Base-by-base conservation (phyloP, 495 filamentous ascomycete species). In the Penicillium samsonianum region DNA sequence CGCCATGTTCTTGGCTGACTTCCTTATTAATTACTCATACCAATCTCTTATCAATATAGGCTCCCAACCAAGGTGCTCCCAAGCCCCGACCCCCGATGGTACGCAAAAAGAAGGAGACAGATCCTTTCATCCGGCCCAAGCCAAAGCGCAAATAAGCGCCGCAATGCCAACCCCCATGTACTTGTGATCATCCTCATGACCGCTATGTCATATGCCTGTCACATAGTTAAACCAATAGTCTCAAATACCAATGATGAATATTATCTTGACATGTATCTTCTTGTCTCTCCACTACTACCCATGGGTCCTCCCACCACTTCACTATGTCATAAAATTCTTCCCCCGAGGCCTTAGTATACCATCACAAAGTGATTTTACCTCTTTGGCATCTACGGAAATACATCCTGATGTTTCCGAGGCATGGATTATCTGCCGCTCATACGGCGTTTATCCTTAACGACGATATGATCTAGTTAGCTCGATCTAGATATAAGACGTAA, bases 111-210 rank as follows among this genome's bases (percentile, higher is more conserved):
- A 81, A 80, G 56, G 71, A 79, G 37, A 73, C 53, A 10, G 78
- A 82, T 61, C 78, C 79, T 1, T 83, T 83, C 45, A 82, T 83
- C 46, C 67, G 76, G 20, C 79, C 80, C 6, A 83, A 80, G 57
- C 70, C 67, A 49, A 73, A 70, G 65, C 69, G 55, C 53, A 60
- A 63, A 38, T 66, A 56, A 46, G 38, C 45, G 47, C 58, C 40
- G 40, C 45, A 20, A 20, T 5, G 25, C 16, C n/a, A 17, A 45
- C 26, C 3, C 10, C 26, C 5, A 41, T 26, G 35, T 38, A 38
- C n/a, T 17, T 38, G 35, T 38, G 35, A 38, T 2, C 35, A 38
- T 38, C 35, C 35, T 1, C 35, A 38, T 38, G 35, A 38, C 35
- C n/a, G 35, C 5, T 16, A 17, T 38, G 16, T 38, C 35, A 38